These are phyloP conservation scores for Annulohypoxylon nitens DNA, from an alignment of 495 filamentous ascomycete genomes.

Conservation along the genomic window DNA sequence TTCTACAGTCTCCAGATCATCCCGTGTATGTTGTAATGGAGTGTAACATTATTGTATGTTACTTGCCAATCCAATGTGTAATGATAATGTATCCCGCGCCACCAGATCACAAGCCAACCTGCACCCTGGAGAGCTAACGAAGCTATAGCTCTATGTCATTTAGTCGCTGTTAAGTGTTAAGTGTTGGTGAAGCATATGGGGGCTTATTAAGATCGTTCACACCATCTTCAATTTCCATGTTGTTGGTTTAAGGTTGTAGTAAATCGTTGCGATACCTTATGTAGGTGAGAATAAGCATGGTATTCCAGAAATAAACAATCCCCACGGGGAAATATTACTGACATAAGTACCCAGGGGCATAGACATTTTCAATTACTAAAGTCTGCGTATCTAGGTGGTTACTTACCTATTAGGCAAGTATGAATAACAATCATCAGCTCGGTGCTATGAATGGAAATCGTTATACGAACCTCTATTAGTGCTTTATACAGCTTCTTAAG, in stretches of 20 bases:
- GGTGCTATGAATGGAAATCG: too few species aligned
- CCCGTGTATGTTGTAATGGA: background rate
- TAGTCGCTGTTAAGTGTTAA: background rate
- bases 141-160: background rate
- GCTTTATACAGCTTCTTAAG: too few species aligned
- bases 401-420: background rate
- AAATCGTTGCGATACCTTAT: background rate
- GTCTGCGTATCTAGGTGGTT: background rate
- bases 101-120: background rate
- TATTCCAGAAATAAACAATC: background rate
- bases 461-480: too few species aligned
- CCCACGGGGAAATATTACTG: background rate
- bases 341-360: background rate
- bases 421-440: background rate
- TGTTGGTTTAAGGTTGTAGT: slow-evolving; percentile 3
- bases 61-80: background rate
- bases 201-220: background rate
- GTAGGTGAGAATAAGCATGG: background rate
- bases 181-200: background rate
- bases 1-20: background rate
- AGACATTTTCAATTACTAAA: background rate
- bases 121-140: background rate
- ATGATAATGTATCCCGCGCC: background rate
- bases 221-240: background rate
- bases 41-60: background rate